phyloP scores from a whole-genome alignment of 148 eudicot species.

The Camellia granthamiana region DNA sequence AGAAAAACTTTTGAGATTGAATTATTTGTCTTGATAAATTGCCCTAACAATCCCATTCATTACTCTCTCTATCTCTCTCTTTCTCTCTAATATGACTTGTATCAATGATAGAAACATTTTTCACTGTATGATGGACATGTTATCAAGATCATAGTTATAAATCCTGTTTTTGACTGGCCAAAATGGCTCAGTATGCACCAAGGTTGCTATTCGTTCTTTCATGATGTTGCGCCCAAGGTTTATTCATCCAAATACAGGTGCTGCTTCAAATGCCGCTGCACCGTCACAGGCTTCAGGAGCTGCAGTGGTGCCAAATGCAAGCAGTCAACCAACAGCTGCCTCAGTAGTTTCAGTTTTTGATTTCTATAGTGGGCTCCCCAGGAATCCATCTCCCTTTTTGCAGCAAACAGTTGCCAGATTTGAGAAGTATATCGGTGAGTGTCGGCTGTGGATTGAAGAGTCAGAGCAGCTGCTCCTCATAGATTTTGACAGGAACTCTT shows the following conservation, averaged over 20 bases:
- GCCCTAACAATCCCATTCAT: too few species aligned
- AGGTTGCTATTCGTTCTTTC: too few species aligned
- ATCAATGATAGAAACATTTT: too few species aligned
- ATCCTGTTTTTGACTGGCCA: too few species aligned
- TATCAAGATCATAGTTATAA: too few species aligned
- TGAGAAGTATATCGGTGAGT: conserved; percentile 74
- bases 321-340: conserved; percentile 44
- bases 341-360: conserved; percentile 56
- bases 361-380: conserved; percentile 85
- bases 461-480: conserved; percentile 77
- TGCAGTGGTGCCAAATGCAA: conserved; percentile 28
- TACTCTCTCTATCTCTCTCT: too few species aligned
- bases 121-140: too few species aligned
- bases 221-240: accelerated
- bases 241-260: accelerated
- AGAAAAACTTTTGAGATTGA: too few species aligned
- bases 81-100: too few species aligned
- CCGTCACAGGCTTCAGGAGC: conserved; percentile 40
- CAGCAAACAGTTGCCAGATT: conserved; percentile 82
- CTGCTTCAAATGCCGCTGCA: accelerated
- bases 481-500: conserved; percentile 59
- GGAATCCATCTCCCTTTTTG: conserved; percentile 83
- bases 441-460: conserved; percentile 94
- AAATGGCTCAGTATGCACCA: too few species aligned
- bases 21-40: too few species aligned